Evolutionary conservation across 768 basidiomycete genomes (phyloP).

Genomic region (Amanita jacksonii): DNA sequence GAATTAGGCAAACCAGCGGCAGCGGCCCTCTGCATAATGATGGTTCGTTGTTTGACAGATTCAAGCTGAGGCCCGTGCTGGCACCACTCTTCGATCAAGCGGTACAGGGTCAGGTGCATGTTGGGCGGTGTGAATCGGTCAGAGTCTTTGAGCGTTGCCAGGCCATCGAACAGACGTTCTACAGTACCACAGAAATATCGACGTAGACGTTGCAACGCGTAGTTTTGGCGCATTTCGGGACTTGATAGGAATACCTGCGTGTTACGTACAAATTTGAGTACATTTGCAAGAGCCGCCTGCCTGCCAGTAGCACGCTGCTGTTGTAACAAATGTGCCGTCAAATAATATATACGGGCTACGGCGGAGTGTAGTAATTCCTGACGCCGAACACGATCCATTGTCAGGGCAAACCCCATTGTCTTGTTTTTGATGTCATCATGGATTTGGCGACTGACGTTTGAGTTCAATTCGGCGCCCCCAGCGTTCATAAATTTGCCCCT

Average conservation of each 20-base stretch:
- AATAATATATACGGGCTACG: slow-evolving; percentile 80
- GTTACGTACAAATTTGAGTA: slow-evolving; percentile 80
- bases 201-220: slow-evolving; percentile 69
- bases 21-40: slow-evolving; percentile 61
- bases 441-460: slow-evolving; percentile 42
- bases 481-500: slow-evolving; percentile 33
- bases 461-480: slow-evolving; percentile 25
- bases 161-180: slow-evolving; percentile 74
- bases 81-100: slow-evolving; percentile 91
- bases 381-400: slow-evolving; percentile 50
- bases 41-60: slow-evolving; percentile 56
- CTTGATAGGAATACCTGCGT: slow-evolving; percentile 72
- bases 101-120: slow-evolving; percentile 72
- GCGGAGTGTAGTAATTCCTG: slow-evolving; percentile 79
- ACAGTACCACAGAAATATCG: slow-evolving; percentile 89
- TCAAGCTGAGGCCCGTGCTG: slow-evolving; percentile 72
- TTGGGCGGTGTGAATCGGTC: slow-evolving; percentile 70
- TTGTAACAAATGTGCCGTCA: slow-evolving; percentile 72
- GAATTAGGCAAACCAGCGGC: slow-evolving; percentile 42
- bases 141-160: slow-evolving; percentile 58
- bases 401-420: slow-evolving; percentile 24
- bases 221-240: slow-evolving; percentile 64
- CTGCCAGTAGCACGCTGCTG: slow-evolving; percentile 59
- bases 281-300: slow-evolving; percentile 64
- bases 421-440: slow-evolving; percentile 54